Evolutionary conservation across 2,329 filamentous ascomycete species (phyloP), one percentile per base, ranked within the genome.

Genomic region (Pyricularia pennisetigena): DNA sequence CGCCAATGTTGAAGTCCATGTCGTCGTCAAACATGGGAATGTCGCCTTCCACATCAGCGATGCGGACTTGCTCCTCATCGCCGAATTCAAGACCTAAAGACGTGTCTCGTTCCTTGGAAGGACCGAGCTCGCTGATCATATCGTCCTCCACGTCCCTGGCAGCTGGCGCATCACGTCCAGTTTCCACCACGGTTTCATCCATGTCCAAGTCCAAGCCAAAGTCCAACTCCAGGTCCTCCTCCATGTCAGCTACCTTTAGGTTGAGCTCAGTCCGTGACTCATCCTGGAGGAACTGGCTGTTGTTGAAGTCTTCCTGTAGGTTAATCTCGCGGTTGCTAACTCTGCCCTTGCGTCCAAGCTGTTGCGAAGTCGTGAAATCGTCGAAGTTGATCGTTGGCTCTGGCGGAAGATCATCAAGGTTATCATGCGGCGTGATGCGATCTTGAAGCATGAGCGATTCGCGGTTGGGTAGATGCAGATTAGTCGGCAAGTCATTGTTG

Each of bases 401-500:
- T 16, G 64, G 91, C 35, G 97, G 92, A 28, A 97, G 85, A 69
- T 89, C 80, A 71, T 89, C 87, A 64, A 90, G 82, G 74, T 89
- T 89, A 76, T 99, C 95, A 70, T 95, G 91, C 71, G 96, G 93
- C 12, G 95, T 98, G 72, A 99, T 91, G 68, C 90, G 90, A 81
- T 99, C 95, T 7, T 94, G 93, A 68, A 99, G 85, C 74, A 94
- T 91, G 71, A 98, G 86, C 30, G 93, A 90, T 76, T 94, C 92
- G 65, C 94, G 90, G 73, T 93, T 93, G 32, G 92, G 90, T 71
- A 91, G 85, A 74, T 92, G 90, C 20, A 94, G 84, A 74, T 91
- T 92, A 66, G 88, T 86, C n/a, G 94, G 92, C 73, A 98, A 86
- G 79, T 99, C 95, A 76, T 98, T 96, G 80, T 97, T 97, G 72